Conservation (phyloP, 257 asterid species). For the Fraxinus anomala region DNA sequence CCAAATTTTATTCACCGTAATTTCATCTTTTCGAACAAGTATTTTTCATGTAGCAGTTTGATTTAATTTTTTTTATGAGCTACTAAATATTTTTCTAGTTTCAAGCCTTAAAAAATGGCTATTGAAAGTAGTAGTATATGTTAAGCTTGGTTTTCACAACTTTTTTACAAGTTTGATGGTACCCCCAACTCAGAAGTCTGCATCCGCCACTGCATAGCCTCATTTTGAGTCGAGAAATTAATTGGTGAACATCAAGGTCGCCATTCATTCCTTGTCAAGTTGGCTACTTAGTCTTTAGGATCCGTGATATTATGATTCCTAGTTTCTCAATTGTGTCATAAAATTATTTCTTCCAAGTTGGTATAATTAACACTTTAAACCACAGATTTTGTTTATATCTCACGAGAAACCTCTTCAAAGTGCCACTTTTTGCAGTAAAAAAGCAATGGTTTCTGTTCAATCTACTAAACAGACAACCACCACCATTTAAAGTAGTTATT, state of each 20-base stretch:
- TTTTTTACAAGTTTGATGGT: too few species aligned
- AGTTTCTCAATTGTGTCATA: not conserved
- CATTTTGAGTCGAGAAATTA: not conserved
- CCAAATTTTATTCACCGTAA: too few species aligned
- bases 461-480: conserved; percentile 25
- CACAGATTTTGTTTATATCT: conserved; percentile 28
- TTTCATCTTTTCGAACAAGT: too few species aligned
- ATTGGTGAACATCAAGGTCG: not conserved
- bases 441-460: conserved; percentile 8
- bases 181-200: too few species aligned
- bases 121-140: too few species aligned
- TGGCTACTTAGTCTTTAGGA: not conserved
- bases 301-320: not conserved
- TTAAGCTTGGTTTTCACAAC: too few species aligned
- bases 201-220: too few species aligned
- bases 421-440: conserved; percentile 18
- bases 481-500: conserved; percentile 14
- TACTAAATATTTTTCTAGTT: too few species aligned
- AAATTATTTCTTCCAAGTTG: not conserved
- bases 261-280: not conserved
- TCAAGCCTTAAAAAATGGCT: too few species aligned
- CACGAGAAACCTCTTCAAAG: conserved; percentile 46
- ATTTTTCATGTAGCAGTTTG: too few species aligned
- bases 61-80: too few species aligned
- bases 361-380: conserved; percentile 15